A percentile compares a stretch with the other conserved stretches of the same genome.
These are phyloP conservation scores for Gaillardinia entomophila DNA, from an alignment of 805 yeast genomes.

Conservation along the genomic window DNA sequence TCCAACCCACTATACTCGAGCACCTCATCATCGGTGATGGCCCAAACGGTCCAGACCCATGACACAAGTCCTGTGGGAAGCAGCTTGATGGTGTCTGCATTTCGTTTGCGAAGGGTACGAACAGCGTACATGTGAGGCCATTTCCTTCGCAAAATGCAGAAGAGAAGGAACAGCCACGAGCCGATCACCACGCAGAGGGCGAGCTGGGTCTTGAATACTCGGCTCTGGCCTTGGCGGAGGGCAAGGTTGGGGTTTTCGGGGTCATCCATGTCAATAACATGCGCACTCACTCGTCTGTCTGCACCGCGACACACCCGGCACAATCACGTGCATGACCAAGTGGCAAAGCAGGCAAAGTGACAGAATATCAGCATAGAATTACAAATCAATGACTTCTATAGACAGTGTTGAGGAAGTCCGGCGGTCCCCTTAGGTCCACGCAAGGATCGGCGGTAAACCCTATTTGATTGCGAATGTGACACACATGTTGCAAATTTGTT, in stretches of 20 bases:
- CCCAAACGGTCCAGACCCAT: slow-evolving; percentile 19
- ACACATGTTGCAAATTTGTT: no score
- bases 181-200: slow-evolving; percentile 46
- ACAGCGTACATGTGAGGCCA: slow-evolving; percentile 58
- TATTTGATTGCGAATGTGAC: no score
- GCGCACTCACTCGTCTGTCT: no score
- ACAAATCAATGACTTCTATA: no score
- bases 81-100: slow-evolving; percentile 26
- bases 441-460: no score
- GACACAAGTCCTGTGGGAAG: slow-evolving; percentile 33
- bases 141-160: slow-evolving; percentile 45
- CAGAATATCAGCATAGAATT: no score
- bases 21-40: slow-evolving; percentile 20
- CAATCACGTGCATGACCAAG: no score
- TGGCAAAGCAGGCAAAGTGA: no score
- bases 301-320: no score
- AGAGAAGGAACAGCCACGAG: slow-evolving; percentile 36
- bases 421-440: no score
- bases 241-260: background rate
- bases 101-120: slow-evolving; percentile 42
- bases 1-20: slow-evolving; percentile 19
- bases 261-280: no score
- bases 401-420: no score
- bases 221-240: slow-evolving; percentile 36
- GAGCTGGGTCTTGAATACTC: slow-evolving; percentile 54